Evolutionary conservation across 2,329 filamentous ascomycete genomes (phyloP).

Genomic region (Fusarium sp.): DNA sequence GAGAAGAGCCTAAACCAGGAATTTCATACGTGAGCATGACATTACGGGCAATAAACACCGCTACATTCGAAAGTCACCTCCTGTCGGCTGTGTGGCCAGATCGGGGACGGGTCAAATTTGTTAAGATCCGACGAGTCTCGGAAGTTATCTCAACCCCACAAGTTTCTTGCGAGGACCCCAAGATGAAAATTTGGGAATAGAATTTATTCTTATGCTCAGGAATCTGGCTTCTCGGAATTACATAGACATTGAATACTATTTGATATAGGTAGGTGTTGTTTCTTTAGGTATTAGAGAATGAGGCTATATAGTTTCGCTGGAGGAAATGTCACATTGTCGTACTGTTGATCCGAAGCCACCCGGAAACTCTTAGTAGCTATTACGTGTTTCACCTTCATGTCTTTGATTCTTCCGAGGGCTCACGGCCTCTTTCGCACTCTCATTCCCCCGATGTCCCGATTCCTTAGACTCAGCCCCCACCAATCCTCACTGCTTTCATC

Average conservation of each 20-base stretch:
- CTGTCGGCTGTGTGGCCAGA: background rate
- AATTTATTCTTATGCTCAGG: background rate
- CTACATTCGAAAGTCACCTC: background rate
- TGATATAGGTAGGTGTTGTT: no score
- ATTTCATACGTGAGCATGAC: background rate
- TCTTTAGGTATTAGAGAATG: no score
- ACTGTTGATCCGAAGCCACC: background rate
- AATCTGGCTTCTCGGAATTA: background rate
- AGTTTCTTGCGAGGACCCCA: background rate
- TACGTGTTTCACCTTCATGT: background rate
- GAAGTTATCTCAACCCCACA: background rate
- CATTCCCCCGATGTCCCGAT: background rate
- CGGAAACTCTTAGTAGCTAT: background rate
- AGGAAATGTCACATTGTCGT: background rate
- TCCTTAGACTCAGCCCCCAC: background rate
- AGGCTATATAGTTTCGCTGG: no score
- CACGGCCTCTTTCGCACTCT: background rate
- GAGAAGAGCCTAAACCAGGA: background rate
- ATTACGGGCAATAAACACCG: background rate
- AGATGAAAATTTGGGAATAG: background rate
- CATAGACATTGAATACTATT: accelerated
- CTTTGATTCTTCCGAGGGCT: background rate
- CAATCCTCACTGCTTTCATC: background rate
- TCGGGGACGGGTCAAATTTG: background rate
- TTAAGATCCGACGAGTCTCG: background rate